A percentile compares a stretch with the other conserved stretches of the same genome.
These are phyloP conservation scores for Borovskyia barvae DNA, from an alignment of 208 protist genomes.

Conservation along the genomic window DNA sequence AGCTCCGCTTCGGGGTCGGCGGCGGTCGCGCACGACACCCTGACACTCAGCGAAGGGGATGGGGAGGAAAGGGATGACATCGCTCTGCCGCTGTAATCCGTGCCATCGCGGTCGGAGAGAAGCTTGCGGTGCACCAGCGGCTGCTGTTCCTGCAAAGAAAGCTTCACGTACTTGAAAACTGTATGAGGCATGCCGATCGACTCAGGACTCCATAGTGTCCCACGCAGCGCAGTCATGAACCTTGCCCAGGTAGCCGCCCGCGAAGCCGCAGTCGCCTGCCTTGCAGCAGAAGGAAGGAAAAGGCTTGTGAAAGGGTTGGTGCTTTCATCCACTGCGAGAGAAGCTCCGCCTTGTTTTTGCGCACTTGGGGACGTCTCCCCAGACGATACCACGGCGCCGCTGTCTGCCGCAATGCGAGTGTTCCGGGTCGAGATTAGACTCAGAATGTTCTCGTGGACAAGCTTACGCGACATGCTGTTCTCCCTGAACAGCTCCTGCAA, in stretches of 20 bases:
- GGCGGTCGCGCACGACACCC: neutral
- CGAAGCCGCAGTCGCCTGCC: slow-evolving; percentile 31
- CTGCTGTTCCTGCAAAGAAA: slow-evolving; percentile 68
- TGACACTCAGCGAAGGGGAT: neutral
- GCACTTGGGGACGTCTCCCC: neutral
- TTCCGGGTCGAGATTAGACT: slow-evolving; percentile 9
- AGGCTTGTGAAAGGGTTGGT: slow-evolving; percentile 25
- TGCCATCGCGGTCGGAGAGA: slow-evolving; percentile 59
- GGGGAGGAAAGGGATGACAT: slow-evolving; percentile 16
- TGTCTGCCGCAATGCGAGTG: neutral
- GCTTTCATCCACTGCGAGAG: neutral
- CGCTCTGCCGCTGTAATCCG: slow-evolving; percentile 57
- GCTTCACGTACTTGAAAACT: slow-evolving; percentile 45
- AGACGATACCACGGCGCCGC: neutral
- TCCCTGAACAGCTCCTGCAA: slow-evolving; percentile 45
- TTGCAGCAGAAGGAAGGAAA: slow-evolving; percentile 35
- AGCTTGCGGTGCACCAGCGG: slow-evolving; percentile 72
- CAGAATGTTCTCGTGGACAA: slow-evolving; percentile 25
- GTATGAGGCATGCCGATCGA: slow-evolving; percentile 26
- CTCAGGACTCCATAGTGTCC: slow-evolving; percentile 75
- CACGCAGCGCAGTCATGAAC: slow-evolving; percentile 57
- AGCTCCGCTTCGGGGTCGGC: neutral
- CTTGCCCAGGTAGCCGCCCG: slow-evolving; percentile 49
- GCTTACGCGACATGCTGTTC: slow-evolving; percentile 37
- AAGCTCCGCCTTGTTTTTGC: neutral